Evolutionary conservation across 371 early-diverging fungal species (phyloP).

Genomic region (Basidiobolus meristosporus): DNA sequence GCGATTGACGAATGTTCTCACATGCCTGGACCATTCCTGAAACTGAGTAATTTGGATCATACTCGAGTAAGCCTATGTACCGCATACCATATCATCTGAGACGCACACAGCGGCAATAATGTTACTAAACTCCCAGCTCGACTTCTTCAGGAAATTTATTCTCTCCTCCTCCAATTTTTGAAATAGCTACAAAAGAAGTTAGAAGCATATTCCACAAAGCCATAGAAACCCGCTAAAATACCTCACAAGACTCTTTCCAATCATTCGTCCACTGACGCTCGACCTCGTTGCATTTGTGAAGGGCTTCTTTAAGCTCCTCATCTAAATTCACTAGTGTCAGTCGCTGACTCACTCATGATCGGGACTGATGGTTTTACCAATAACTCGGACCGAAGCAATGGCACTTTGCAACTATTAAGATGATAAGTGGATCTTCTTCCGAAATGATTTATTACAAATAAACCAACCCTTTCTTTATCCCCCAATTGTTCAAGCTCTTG

Average conservation of each 20-base stretch:
- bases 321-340: too few species aligned
- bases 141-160: slow-evolving; percentile 59
- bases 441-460: too few species aligned
- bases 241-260: slow-evolving; percentile 5
- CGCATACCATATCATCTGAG: slow-evolving; percentile 77
- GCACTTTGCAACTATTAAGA: too few species aligned
- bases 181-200: slow-evolving; percentile 17
- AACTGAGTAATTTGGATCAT: not conserved
- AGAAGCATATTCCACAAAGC: not conserved
- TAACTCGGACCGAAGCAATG: too few species aligned
- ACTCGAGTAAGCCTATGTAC: not conserved
- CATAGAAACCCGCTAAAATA: not conserved
- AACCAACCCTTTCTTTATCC: too few species aligned
- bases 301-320: too few species aligned
- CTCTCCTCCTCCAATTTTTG: slow-evolving; percentile 81
- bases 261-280: slow-evolving; percentile 1
- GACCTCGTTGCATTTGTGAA: too few species aligned
- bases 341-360: too few species aligned
- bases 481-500: too few species aligned
- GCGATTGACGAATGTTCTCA: slow-evolving; percentile 17
- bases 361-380: too few species aligned
- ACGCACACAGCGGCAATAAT: slow-evolving; percentile 62
- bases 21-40: slow-evolving; percentile 10
- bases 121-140: slow-evolving; percentile 72
- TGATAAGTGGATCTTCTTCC: too few species aligned